These are phyloP conservation scores for Closterium sp. DNA, from an alignment of 139 green algal species.

Conservation along the genomic window DNA sequence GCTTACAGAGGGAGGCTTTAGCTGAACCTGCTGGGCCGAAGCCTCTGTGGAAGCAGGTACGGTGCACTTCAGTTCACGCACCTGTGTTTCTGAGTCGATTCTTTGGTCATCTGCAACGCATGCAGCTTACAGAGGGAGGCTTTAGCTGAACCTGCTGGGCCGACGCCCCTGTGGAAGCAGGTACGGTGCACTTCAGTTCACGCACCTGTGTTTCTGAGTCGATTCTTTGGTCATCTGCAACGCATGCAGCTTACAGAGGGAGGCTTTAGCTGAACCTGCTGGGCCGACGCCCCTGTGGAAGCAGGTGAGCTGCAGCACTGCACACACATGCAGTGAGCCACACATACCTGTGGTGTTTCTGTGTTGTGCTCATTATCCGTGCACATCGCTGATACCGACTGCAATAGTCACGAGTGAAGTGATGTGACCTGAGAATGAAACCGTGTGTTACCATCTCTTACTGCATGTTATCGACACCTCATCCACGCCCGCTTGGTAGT, in stretches of 20 bases:
- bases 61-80: background rate
- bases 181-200: background rate
- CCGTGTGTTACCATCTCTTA: too few relatives aligned
- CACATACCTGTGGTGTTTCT: too few relatives aligned
- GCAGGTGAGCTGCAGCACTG: too few relatives aligned
- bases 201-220: too few relatives aligned
- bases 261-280: background rate
- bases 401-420: too few relatives aligned
- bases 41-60: background rate
- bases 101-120: background rate
- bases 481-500: too few relatives aligned
- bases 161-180: background rate
- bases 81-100: too few relatives aligned
- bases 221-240: background rate
- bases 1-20: background rate
- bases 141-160: background rate
- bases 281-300: background rate
- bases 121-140: background rate
- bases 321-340: too few relatives aligned
- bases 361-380: too few relatives aligned
- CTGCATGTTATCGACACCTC: too few relatives aligned
- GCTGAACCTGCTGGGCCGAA: background rate
- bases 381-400: too few relatives aligned
- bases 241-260: background rate
- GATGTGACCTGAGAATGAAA: too few relatives aligned